These are phyloP conservation scores for Ustulina deusta DNA, from an alignment of 2,329 filamentous ascomycete species.

Conservation along the genomic window DNA sequence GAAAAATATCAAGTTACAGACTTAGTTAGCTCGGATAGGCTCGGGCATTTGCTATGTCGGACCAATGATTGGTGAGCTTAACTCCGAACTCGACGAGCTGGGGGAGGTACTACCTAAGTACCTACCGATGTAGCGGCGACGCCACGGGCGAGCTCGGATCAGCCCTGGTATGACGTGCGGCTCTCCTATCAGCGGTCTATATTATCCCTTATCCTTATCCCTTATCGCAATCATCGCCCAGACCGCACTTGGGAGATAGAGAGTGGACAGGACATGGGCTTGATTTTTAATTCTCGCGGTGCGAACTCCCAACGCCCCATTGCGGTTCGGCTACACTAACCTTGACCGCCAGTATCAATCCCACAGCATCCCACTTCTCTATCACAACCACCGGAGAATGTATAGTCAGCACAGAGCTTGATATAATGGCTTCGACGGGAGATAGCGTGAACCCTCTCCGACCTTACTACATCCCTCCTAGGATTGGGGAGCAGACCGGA, in stretches of 20 bases:
- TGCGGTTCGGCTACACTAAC: conserved; percentile 9
- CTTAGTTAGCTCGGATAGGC: conserved; percentile 46
- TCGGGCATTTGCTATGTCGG: conserved; percentile 37
- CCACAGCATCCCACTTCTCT: not conserved
- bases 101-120: not conserved
- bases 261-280: conserved; percentile 23
- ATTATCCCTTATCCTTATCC: not conserved
- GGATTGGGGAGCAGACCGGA: conserved; percentile 69
- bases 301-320: conserved; percentile 29
- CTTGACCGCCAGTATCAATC: conserved; percentile 3
- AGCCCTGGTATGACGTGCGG: conserved; percentile 4
- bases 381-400: conserved; percentile 30
- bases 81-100: conserved; percentile 38
- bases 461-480: conserved; percentile 73
- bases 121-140: not conserved
- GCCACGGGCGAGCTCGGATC: not conserved
- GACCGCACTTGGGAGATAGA: no score
- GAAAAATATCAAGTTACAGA: conserved; percentile 21
- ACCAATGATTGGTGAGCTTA: conserved; percentile 34
- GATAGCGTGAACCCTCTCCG: conserved; percentile 69
- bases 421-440: conserved; percentile 51
- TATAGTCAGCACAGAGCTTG: conserved; percentile 1
- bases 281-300: conserved; percentile 37
- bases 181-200: not conserved
- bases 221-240: not conserved